Evolutionary conservation across 768 basidiomycete species (phyloP), one percentile per base, ranked within the genome.

Genomic region (Auriscalpium vulgare): DNA sequence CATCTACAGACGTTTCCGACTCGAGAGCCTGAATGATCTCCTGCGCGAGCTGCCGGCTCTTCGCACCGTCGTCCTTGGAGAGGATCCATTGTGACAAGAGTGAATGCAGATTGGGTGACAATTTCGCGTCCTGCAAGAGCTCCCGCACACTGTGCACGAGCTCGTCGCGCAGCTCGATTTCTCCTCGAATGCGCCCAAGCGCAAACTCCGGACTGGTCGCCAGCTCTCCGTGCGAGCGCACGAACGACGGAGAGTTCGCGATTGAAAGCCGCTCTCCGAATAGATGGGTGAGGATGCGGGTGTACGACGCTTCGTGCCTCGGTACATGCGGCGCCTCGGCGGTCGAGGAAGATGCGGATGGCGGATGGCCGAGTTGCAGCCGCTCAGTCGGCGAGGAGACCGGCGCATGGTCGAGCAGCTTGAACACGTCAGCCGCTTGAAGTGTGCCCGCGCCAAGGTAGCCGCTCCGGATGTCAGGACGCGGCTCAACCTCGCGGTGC

Each of bases 191-290:
- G 47, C 93, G 87, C 11, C 97, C 95, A 37, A 98, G 79, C 0
- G 97, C 95, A 66, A 87, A 97, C 67, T 97, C 92, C 2, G 95
- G 97, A n/a, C 80, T 87, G 10, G 94, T 95, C 16, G 92, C 91
- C 47, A 84, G 69, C 47, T 79, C 73, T 10, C 92, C 93, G 56
- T 88, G 80, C 13, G 83, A 70, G 10, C 80, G 66, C 51, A 92
- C 83, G 16, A 88, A 77, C 45, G 80, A 74, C 0, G 92, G 94
- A 3, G 87, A 84, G 71, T 99, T 98, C 64, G 85, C 77, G 56
- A 99, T 78, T 59, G 94, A 86, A 1, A 98, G 74, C 2, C 90
- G 81, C 8, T 85, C 81, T 44, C 74, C 77, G 67, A 97, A 95
- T 37, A 97, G 74, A 55, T 91, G 87, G 7, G 78, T 70, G 54